Percentiles rank a stretch among this genome's conserved stretches.
Evolutionary conservation across 2,329 filamentous ascomycete species (phyloP).

Genomic region (Shiraia bambusicola): DNA sequence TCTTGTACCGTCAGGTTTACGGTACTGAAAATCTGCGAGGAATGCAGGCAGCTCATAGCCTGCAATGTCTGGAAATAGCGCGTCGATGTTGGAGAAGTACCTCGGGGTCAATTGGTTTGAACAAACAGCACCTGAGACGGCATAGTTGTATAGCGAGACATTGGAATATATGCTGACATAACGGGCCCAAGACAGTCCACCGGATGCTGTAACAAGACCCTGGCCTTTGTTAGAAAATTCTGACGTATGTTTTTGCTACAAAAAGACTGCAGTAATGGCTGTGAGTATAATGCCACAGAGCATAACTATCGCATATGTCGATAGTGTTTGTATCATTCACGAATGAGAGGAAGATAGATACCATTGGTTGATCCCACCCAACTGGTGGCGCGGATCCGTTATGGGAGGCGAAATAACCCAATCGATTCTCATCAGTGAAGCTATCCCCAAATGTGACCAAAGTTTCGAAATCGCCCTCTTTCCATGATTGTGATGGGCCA

Average conservation of each 20-base stretch:
- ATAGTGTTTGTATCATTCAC: no score
- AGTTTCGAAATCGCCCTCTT: conserved; percentile 57
- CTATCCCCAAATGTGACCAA: conserved; percentile 73
- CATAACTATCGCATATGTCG: no score
- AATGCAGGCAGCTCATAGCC: conserved; percentile 52
- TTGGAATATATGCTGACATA: conserved; percentile 63
- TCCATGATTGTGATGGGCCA: conserved; percentile 32
- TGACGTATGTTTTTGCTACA: not conserved
- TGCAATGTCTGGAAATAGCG: conserved; percentile 59
- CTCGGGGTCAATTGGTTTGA: conserved; percentile 67
- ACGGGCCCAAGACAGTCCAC: conserved; percentile 69
- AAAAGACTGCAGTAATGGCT: no score
- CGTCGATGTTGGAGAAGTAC: conserved; percentile 53
- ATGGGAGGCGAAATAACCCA: conserved; percentile 62
- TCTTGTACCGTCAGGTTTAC: conserved; percentile 39
- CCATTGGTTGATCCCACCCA: conserved; percentile 56
- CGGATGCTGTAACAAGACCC: conserved; percentile 59
- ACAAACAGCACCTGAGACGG: conserved; percentile 71
- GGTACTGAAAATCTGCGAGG: conserved; percentile 46
- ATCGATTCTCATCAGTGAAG: conserved; percentile 71
- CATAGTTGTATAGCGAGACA: conserved; percentile 64
- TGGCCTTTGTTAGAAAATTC: conserved; percentile 12
- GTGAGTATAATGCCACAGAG: no score
- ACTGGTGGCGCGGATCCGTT: conserved; percentile 62
- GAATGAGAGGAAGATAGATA: no score